Conservation (phyloP, 2,329 filamentous ascomycete genomes). For the Aspergillus awamori region DNA sequence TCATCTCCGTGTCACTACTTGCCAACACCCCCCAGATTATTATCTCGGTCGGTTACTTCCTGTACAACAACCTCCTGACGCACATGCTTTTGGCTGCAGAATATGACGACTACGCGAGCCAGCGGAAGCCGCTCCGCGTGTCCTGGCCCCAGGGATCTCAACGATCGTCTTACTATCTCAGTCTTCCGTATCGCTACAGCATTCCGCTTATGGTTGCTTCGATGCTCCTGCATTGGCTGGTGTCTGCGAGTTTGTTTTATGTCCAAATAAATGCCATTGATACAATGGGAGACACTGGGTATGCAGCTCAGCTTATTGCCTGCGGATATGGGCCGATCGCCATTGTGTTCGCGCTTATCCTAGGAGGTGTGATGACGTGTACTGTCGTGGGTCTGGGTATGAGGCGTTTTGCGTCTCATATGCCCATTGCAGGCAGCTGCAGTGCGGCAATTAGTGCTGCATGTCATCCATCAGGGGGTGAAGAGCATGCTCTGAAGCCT, state of each 20-base stretch:
- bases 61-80: conserved; percentile 44
- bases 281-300: conserved; percentile 7
- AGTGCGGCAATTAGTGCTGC: conserved; percentile 40
- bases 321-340: conserved; percentile 9
- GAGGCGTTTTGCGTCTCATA: conserved; percentile 23
- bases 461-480: conserved; percentile 27
- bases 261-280: conserved; percentile 33
- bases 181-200: conserved; percentile 40
- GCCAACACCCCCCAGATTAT: conserved; percentile 38
- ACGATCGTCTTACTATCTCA: conserved; percentile 49
- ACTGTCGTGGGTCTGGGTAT: conserved; percentile 20
- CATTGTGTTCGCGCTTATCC: conserved; percentile 9
- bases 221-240: conserved; percentile 49
- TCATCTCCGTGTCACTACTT: conserved; percentile 19
- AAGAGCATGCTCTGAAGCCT: conserved; percentile 21
- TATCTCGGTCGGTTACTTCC: conserved; percentile 38
- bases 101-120: conserved; percentile 47
- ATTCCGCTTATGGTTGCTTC: conserved; percentile 37
- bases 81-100: conserved; percentile 53
- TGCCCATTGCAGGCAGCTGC: conserved; percentile 32
- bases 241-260: conserved; percentile 51
- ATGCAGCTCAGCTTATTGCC: neutral
- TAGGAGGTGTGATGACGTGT: conserved; percentile 11
- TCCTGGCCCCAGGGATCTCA: conserved; percentile 47
- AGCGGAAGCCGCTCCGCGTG: conserved; percentile 48